phyloP scores from a whole-genome alignment of 2,329 filamentous ascomycete species.

The Hymenoscyphus fructigenus region DNA sequence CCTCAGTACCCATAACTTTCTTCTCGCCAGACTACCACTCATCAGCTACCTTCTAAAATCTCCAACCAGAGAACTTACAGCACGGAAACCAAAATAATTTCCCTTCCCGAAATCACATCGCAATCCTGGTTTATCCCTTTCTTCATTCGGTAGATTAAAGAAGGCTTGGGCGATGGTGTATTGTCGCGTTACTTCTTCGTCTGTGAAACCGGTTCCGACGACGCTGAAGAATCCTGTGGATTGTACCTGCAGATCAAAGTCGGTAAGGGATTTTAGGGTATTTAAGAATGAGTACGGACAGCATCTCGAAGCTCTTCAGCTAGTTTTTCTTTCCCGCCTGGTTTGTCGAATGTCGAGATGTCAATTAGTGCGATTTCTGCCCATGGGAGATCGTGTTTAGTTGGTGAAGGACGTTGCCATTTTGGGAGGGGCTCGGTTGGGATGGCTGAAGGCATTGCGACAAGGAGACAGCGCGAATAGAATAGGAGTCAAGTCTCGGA shows the following conservation, averaged over 20 bases:
- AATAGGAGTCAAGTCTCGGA: not conserved
- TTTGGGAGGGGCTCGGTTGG: conserved; percentile 17
- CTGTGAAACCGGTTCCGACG: conserved; percentile 56
- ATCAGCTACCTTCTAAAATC: not conserved
- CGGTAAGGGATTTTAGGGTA: not conserved
- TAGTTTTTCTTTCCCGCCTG: conserved; percentile 49
- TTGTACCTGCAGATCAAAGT: conserved; percentile 28
- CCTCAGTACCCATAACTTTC: conserved; percentile 37
- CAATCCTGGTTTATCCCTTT: conserved; percentile 56
- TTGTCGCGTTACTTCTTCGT: conserved; percentile 57
- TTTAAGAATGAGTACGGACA: conserved; percentile 33
- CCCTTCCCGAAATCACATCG: conserved; percentile 48
- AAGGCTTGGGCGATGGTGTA: conserved; percentile 59
- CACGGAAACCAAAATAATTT: conserved; percentile 55
- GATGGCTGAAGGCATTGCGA: not conserved
- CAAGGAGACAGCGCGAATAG: not conserved
- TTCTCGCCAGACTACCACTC: conserved; percentile 12
- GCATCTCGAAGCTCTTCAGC: conserved; percentile 52
- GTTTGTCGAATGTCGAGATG: conserved; percentile 46
- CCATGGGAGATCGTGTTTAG: conserved; percentile 38
- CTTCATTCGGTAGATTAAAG: conserved; percentile 53
- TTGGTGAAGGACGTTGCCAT: conserved; percentile 36
- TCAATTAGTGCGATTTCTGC: conserved; percentile 54
- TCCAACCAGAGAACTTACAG: conserved; percentile 16
- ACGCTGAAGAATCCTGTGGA: conserved; percentile 59